Evolutionary conservation across 306 rosid species (phyloP).

Genomic region (Begonia loranthoides): DNA sequence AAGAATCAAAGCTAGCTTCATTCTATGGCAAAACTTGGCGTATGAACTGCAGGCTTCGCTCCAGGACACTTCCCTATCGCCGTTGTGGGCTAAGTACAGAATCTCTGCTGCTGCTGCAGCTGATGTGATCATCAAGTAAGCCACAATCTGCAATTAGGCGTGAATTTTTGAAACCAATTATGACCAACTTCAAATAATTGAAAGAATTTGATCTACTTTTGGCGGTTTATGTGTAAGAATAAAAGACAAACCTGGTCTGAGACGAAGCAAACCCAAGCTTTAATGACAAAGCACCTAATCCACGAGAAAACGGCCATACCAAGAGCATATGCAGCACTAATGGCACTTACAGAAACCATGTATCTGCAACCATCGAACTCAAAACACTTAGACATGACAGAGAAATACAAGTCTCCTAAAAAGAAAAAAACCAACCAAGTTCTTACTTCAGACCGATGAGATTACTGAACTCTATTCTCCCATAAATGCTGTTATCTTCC

Average conservation of each 20-base stretch:
- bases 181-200: not conserved
- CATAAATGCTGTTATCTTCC: slow-evolving; percentile 47
- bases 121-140: slow-evolving; percentile 61
- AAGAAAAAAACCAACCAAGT: not conserved
- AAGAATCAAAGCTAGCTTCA: slow-evolving; percentile 56
- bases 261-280: slow-evolving; percentile 74
- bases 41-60: slow-evolving; percentile 68
- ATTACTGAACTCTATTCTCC: slow-evolving; percentile 38
- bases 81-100: slow-evolving; percentile 43
- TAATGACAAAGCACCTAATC: slow-evolving; percentile 28
- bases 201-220: not conserved
- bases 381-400: not conserved
- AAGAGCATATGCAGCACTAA: slow-evolving; percentile 51
- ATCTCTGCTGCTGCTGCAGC: slow-evolving; percentile 53
- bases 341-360: slow-evolving; percentile 52
- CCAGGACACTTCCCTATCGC: slow-evolving; percentile 72
- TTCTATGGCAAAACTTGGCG: slow-evolving; percentile 60
- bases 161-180: not conserved
- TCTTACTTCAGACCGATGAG: slow-evolving; percentile 67
- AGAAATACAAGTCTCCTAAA: not conserved
- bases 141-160: slow-evolving; percentile 33
- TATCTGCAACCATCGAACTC: slow-evolving; percentile 34
- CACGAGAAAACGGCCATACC: slow-evolving; percentile 43
- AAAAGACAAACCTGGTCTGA: slow-evolving; percentile 58
- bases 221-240: not conserved